Base-by-base conservation (phyloP, 1,284 basidiomycete species). In the Chalciporus sp. region DNA sequence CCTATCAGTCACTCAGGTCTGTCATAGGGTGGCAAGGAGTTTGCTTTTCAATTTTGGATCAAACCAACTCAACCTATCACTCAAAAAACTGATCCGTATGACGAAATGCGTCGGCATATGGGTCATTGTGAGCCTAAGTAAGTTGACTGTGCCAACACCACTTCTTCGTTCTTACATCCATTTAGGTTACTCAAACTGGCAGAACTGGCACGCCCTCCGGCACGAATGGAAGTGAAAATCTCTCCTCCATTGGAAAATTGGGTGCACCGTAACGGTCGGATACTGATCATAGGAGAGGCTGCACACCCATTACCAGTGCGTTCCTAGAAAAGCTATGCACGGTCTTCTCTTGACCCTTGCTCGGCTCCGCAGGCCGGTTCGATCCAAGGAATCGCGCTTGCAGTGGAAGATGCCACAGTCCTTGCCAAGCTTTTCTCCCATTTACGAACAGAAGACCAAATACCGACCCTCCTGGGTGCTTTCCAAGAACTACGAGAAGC, bases 351-450 rank as follows among this genome's bases (percentile, higher is more conserved):
- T 41, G 5, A 42, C 10, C 20, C 33, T 56, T 23, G 35, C 16
- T 41, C 28, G 23, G 42, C 29, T 31, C 51, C 37, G 8, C 59
- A 86, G 83, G 72, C 77, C 16, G 82, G 83, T 11, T 75, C 79
- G 0, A 68, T 79, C 10, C 84, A 86, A 62, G 70, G 74, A 7
- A 66, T 73, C 16, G 77, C 76, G 8, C 76, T 85, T 66, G 69
- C 76, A 7, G 62, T 84, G 5, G 84, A 85, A 66, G 84, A 86
- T 56, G 81, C 74, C 4, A 80, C 80, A 2, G 78, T 81, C 7
- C 73, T 86, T 7, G 85, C 76, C 17, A 79, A 76, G 42, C 68
- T 86, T 5, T 84, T 86, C 65, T 78, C 79, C 7, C 80, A 83
- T 62, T 68, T 86, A 4, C 69, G 69, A 47, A 61, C 68, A 1